Conservation (phyloP, 345 rosid species). For the Syzygium aromaticum region DNA sequence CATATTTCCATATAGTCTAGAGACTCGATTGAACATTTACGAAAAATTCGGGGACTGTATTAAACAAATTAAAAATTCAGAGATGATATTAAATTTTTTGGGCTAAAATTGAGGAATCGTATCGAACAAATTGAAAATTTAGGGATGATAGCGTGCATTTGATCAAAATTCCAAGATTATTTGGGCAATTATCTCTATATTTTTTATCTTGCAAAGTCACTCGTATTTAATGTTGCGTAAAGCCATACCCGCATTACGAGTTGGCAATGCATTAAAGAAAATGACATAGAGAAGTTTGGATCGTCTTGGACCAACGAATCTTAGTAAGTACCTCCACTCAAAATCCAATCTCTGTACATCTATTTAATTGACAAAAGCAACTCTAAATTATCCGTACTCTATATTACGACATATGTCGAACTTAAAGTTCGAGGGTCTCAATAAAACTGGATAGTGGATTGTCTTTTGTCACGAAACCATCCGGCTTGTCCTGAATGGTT, state of each 20-base stretch:
- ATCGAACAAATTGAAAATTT: too few species aligned
- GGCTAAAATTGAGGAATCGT: too few species aligned
- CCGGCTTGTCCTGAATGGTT: background rate
- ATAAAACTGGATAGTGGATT: background rate
- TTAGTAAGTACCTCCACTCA: background rate
- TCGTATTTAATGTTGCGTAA: background rate
- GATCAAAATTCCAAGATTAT: too few species aligned
- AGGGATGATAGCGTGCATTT: too few species aligned
- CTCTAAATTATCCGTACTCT: background rate
- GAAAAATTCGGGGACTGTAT: too few species aligned
- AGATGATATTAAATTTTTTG: too few species aligned
- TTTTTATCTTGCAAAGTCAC: background rate
- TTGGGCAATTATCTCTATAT: too few species aligned
- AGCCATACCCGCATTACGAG: accelerated
- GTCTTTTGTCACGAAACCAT: background rate
- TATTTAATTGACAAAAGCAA: background rate
- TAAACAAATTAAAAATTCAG: too few species aligned
- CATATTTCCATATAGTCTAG: too few species aligned
- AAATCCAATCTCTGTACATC: background rate
- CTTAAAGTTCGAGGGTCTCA: background rate
- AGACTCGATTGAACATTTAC: too few species aligned
- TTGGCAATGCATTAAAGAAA: background rate
- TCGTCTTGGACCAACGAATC: background rate
- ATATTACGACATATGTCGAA: background rate
- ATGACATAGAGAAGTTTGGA: background rate